Evolutionary conservation across 352 stramenopile species (phyloP), one percentile per base, ranked within the genome.

Genomic region (Globisporangium heterothallicum): DNA sequence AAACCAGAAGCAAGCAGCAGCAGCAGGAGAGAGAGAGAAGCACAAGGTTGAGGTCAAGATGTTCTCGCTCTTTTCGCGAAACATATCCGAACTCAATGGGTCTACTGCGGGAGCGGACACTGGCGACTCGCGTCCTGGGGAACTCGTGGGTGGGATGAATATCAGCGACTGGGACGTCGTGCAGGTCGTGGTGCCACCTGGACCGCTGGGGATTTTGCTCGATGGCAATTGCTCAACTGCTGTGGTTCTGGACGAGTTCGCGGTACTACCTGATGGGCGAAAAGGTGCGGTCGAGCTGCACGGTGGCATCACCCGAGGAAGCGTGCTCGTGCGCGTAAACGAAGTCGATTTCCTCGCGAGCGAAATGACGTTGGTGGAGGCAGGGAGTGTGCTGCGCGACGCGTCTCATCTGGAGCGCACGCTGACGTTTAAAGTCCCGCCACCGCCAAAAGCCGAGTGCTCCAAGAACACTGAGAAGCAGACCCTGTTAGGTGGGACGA

Each of bases 311-410:
- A 16, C 57, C 0, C 18, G 58, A 0, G 77, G 79, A 10, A 78
- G 65, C 32, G 59, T 89, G 8, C 61, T 93, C 21, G 56, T 84
- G 10, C 62, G 54, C 3, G 63, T 93, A n/a, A 91, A 93, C 44
- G 64, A 81, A 14, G 53, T 65, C 41, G 61, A 91, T 24, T 69
- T 89, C 4, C 42, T 78, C 3, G 40, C 58, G 0, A 48, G 56
- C 16, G 58, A 68, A 24, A 49, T 83, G 38, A 55, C 63, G 34
- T 61, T 88, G 13, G 29, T 68, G 6, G 70, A 84, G 2, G 60
- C 84, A 16, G 61, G 72, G 0, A 51, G 54, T 6, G 62, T 90
- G 21, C 61, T 92, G 40, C 64, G 73, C 21, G 73, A 86, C 2
- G 78, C 68, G 14, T 69, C 56, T 16, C 61, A 75, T 22, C 12